Evolutionary conservation across 192 early-diverging fungal species (phyloP).

Genomic region (Pilaira anomala): DNA sequence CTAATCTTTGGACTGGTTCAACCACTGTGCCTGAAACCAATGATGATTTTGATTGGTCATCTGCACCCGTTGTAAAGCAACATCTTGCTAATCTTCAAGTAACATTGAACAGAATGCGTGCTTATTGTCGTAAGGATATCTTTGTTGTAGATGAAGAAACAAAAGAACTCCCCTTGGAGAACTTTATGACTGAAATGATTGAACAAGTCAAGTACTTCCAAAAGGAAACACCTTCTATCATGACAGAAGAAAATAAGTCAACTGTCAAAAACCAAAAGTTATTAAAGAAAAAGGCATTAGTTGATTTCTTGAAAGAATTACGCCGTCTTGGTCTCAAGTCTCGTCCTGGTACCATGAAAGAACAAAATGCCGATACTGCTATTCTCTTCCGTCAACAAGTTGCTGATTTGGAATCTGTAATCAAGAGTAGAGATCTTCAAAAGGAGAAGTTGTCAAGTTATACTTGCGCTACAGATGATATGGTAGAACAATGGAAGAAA

Average conservation of each 20-base stretch:
- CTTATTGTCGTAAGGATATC: slow-evolving; percentile 39
- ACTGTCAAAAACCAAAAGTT: slow-evolving; percentile 62
- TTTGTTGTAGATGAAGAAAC: slow-evolving; percentile 25
- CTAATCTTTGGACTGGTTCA: slow-evolving; percentile 41
- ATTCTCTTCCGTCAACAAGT: slow-evolving; percentile 20
- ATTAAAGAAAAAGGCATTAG: slow-evolving; percentile 73
- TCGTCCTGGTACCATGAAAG: slow-evolving; percentile 22
- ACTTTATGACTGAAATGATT: slow-evolving; percentile 52
- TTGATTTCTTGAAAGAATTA: slow-evolving; percentile 74
- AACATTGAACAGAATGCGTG: slow-evolving; percentile 42
- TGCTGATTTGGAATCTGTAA: slow-evolving; percentile 15
- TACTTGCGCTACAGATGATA: slow-evolving; percentile 17
- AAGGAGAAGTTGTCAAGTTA: slow-evolving; percentile 3
- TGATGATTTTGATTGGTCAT: background rate
- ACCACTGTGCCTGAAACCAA: slow-evolving; percentile 1
- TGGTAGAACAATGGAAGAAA: slow-evolving; percentile 44
- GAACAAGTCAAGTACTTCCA: slow-evolving; percentile 54
- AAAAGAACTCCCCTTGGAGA: slow-evolving; percentile 36
- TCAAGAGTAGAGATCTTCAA: slow-evolving; percentile 7
- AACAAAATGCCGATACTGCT: slow-evolving; percentile 33
- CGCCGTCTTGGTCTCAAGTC: slow-evolving; percentile 59
- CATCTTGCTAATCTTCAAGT: slow-evolving; percentile 42
- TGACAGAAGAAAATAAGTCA: slow-evolving; percentile 55
- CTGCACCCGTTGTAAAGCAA: slow-evolving; percentile 28
- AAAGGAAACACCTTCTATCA: slow-evolving; percentile 48